Evolutionary conservation across 345 rosid species (phyloP), one percentile per base, ranked within the genome.

Genomic region (Psidium friedrichsthalianum): DNA sequence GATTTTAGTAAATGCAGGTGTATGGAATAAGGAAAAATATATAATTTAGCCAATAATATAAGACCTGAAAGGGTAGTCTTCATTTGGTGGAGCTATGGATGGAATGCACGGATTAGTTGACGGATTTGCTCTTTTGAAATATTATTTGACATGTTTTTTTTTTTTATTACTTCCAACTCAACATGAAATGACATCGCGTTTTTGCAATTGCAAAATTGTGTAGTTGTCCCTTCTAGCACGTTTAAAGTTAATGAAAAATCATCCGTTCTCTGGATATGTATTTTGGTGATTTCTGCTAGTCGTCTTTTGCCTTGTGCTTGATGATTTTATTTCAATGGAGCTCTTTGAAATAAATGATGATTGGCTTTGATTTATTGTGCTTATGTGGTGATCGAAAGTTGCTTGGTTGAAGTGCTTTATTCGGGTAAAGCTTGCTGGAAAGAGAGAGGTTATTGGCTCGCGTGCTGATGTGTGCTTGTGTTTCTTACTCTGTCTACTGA

Each of bases 401-500:
- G 80, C 47, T 69, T 5, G 80, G 80, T 69, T 21, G 22, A 69
- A 69, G 80, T 36, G 80, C 80, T 69, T 42, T 36, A 36, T 69
- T 25, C 3, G 18, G 47, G 25, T 69, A 69, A 69, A 69, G 20
- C 80, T 69, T 36, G 25, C 80, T 32, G 80, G 80, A 69, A 36
- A 36, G 25, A 29, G 40, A 36, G 40, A 42, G 49, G 59, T 84
- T 59, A 10, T 22, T 84, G 55, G 40, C 36, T 47, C 85, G 55
- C 27, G 13, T 52, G 54, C 82, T 51, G 74, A 42, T 83, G 85
- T 44, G 59, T 55, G 86, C n/a, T 82, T 51, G 74, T 58, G 36
- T 40, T 84, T 84, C 57, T 56, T 83, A 49, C 51, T 57, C 27
- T 53, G 86, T 51, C 69, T 59, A 32, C 61, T 88, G 57, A 89